Evolutionary conservation across 352 stramenopile genomes (phyloP).

Genomic region (Pythium monospermum): DNA sequence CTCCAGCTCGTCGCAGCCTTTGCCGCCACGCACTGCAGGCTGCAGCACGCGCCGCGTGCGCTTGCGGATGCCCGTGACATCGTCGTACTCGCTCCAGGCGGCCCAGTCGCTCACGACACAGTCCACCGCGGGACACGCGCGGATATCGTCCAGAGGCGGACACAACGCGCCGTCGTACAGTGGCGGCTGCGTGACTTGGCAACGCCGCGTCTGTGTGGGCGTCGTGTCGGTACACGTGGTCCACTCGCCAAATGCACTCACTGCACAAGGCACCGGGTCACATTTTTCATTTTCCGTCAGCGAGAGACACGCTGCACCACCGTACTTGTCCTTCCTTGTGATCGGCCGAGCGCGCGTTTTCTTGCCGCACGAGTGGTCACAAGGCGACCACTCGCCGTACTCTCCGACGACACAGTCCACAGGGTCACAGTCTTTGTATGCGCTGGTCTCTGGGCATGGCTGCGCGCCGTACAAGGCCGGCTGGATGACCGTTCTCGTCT

Average conservation of each 20-base stretch:
- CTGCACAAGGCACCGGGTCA: slow-evolving; percentile 37
- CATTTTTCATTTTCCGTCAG: slow-evolving; percentile 35
- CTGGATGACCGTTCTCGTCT: slow-evolving; percentile 40
- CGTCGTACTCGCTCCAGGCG: slow-evolving; percentile 21
- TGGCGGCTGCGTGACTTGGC: slow-evolving; percentile 24
- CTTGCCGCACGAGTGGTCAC: slow-evolving; percentile 14
- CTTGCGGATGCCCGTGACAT: slow-evolving; percentile 11
- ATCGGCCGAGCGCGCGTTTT: slow-evolving; percentile 38
- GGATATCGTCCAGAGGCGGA: slow-evolving; percentile 31
- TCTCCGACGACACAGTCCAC: slow-evolving; percentile 44
- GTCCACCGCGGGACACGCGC: slow-evolving; percentile 35
- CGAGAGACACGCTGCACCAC: slow-evolving; percentile 35
- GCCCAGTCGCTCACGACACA: slow-evolving; percentile 14
- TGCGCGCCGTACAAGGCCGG: slow-evolving; percentile 33
- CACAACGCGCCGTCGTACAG: slow-evolving; percentile 41
- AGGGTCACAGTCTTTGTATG: slow-evolving; percentile 39
- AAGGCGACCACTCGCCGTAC: slow-evolving; percentile 38
- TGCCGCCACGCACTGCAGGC: slow-evolving; percentile 31
- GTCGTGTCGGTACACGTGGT: slow-evolving; percentile 40
- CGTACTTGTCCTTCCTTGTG: slow-evolving; percentile 41
- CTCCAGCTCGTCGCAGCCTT: slow-evolving; percentile 26
- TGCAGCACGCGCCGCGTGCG: slow-evolving; percentile 12
- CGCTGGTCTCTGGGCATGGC: slow-evolving; percentile 24
- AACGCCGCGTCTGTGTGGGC: slow-evolving; percentile 24
- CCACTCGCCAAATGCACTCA: slow-evolving; percentile 46